Conservation (phyloP, 2,329 filamentous ascomycete species). For the Apiospora saccharicola region DNA sequence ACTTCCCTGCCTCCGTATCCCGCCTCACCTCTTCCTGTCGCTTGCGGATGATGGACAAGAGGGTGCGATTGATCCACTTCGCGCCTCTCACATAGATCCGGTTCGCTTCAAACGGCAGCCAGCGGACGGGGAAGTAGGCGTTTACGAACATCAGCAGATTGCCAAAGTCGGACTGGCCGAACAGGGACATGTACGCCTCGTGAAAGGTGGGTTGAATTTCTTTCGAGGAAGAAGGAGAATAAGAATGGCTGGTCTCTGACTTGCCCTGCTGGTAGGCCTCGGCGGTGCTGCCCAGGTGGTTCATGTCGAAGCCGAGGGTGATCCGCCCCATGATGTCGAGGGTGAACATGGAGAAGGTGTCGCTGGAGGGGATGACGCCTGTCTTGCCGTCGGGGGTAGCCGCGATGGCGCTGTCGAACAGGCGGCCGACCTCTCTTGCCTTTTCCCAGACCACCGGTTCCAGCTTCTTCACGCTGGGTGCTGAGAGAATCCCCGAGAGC, state of each 20-base stretch:
- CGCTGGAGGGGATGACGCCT: conserved; percentile 35
- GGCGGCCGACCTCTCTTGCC: conserved; percentile 38
- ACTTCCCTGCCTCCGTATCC: conserved; percentile 31
- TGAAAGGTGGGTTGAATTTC: conserved; percentile 41
- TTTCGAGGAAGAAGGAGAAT: not conserved
- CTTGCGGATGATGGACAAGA: conserved; percentile 43
- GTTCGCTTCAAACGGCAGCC: conserved; percentile 50
- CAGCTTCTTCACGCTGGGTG: conserved; percentile 46
- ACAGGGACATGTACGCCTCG: not conserved
- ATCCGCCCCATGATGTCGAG: conserved; percentile 46
- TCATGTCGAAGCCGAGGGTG: conserved; percentile 44
- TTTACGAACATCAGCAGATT: conserved; percentile 44
- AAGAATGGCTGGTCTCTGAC: conserved; percentile 24
- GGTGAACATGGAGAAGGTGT: conserved; percentile 41
- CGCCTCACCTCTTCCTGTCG: conserved; percentile 31
- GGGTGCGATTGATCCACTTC: conserved; percentile 38
- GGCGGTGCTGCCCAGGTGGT: conserved; percentile 32
- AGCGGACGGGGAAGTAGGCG: conserved; percentile 42
- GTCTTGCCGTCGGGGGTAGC: conserved; percentile 37
- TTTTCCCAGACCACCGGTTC: conserved; percentile 47
- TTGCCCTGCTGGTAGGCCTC: not conserved
- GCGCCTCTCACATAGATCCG: conserved; percentile 40
- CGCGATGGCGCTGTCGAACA: conserved; percentile 40
- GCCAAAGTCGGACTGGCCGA: conserved; percentile 29
- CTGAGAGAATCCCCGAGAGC: conserved; percentile 45